Conservation (phyloP, 768 basidiomycete species). For the Crepidotus variabilis region DNA sequence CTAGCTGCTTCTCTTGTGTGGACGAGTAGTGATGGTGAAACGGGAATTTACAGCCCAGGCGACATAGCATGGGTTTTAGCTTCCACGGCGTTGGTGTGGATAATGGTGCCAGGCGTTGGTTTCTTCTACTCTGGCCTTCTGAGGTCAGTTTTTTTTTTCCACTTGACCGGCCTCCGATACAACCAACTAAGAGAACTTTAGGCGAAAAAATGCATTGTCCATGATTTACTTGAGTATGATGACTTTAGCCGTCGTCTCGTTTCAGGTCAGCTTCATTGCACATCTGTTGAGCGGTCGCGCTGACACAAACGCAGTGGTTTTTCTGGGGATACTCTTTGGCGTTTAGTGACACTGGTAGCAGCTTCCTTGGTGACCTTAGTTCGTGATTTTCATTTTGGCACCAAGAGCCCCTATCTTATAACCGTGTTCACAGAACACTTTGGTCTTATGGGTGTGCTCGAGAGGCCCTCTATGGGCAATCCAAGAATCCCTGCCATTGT, state of each 20-base stretch:
- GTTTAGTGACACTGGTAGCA: constrained; percentile 72
- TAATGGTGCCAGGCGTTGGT: constrained; percentile 85
- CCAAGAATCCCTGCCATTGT: constrained; percentile 67
- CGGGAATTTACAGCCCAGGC: constrained; percentile 38
- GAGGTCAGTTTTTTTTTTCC: constrained; percentile 10
- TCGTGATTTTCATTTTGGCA: constrained; percentile 18
- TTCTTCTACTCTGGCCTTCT: constrained; percentile 92
- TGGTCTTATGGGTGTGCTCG: constrained; percentile 74
- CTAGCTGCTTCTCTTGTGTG: constrained; percentile 20
- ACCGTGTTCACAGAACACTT: constrained; percentile 61
- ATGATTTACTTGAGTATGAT: constrained; percentile 86
- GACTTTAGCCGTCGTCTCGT: constrained; percentile 74
- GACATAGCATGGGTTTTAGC: constrained; percentile 62
- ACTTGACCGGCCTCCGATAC: too few relatives aligned
- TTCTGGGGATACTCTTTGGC: constrained; percentile 97
- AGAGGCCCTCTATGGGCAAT: constrained; percentile 70
- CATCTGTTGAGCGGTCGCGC: background rate
- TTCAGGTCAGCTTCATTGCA: constrained; percentile 55
- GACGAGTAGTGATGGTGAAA: constrained; percentile 12
- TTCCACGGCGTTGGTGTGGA: constrained; percentile 78
- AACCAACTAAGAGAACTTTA: constrained; percentile 8
- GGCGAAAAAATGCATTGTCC: constrained; percentile 91
- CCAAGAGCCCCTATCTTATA: background rate
- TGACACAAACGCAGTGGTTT: constrained; percentile 67
- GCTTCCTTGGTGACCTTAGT: constrained; percentile 85